Conservation (phyloP, 2,329 filamentous ascomycete species). For the Phyllosticta citrichinensis region DNA sequence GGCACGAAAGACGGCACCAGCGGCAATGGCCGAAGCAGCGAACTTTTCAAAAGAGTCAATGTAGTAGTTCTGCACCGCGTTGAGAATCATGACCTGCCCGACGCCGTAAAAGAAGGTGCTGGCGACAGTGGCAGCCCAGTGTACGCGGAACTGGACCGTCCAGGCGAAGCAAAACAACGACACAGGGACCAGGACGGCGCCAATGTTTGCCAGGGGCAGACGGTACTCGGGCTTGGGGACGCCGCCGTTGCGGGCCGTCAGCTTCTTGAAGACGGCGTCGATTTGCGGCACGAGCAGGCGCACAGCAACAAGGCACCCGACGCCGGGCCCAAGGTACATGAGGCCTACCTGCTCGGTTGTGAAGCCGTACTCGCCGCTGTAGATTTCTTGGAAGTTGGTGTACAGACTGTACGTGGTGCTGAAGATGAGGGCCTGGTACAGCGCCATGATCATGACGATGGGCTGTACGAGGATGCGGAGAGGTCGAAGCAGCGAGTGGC, state of each 20-base stretch:
- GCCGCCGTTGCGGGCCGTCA: slow-evolving; percentile 31
- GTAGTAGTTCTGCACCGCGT: slow-evolving; percentile 46
- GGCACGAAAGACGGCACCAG: slow-evolving; percentile 38
- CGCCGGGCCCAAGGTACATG: slow-evolving; percentile 35
- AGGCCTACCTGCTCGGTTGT: slow-evolving; percentile 37
- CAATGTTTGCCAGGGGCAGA: slow-evolving; percentile 37
- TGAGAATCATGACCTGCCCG: slow-evolving; percentile 44
- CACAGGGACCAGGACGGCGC: slow-evolving; percentile 32
- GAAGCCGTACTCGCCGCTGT: slow-evolving; percentile 34
- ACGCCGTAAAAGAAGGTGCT: slow-evolving; percentile 41
- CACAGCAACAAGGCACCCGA: slow-evolving; percentile 35
- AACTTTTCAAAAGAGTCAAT: slow-evolving; percentile 43
- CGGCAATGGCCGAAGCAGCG: slow-evolving; percentile 41
- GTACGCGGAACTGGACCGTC: slow-evolving; percentile 31
- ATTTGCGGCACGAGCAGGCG: slow-evolving; percentile 39
- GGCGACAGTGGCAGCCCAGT: slow-evolving; percentile 33
- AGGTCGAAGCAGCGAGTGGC: slow-evolving; percentile 29
- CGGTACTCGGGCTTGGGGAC: slow-evolving; percentile 35
- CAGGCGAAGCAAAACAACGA: slow-evolving; percentile 37
- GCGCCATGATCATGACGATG: slow-evolving; percentile 36
- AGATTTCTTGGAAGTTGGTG: slow-evolving; percentile 40
- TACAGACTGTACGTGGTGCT: slow-evolving; percentile 40
- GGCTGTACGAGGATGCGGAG: slow-evolving; percentile 35
- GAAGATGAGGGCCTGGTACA: slow-evolving; percentile 38
- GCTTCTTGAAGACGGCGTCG: slow-evolving; percentile 37